Conservation (phyloP, 768 basidiomycete genomes). For the Boletus tylopilopsis region DNA sequence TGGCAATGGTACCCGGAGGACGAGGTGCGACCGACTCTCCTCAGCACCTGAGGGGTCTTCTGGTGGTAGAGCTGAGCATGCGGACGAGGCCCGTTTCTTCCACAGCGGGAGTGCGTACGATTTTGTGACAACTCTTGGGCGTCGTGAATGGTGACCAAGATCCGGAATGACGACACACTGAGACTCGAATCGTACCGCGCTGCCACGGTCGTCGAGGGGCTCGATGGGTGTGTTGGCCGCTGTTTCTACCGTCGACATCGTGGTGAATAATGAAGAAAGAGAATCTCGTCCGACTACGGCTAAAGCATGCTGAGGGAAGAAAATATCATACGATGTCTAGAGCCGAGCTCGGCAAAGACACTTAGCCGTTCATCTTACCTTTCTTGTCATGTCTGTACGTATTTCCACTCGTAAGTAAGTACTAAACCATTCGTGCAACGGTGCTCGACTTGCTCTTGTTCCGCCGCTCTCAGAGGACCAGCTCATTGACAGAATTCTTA, state of each 20-base stretch:
- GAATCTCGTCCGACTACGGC: conserved; percentile 4
- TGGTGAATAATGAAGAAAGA: neutral
- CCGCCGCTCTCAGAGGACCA: no score
- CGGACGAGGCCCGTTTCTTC: conserved; percentile 36
- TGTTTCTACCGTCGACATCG: conserved; percentile 13
- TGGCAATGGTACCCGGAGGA: conserved; percentile 60
- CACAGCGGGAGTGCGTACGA: conserved; percentile 70
- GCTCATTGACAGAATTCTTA: no score
- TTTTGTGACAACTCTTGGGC: conserved; percentile 55
- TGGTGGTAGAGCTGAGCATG: conserved; percentile 20
- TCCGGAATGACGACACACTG: conserved; percentile 78
- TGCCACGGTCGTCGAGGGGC: conserved; percentile 19
- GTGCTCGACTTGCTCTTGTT: no score
- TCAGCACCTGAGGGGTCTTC: conserved; percentile 19
- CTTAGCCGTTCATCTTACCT: conserved; percentile 8
- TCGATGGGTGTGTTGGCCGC: neutral
- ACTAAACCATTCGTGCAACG: no score
- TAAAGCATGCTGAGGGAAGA: neutral
- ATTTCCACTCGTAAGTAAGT: no score
- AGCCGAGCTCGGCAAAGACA: conserved; percentile 3
- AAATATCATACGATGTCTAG: conserved; percentile 20
- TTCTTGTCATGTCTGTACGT: conserved; percentile 4
- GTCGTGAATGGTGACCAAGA: conserved; percentile 34
- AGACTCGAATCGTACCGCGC: conserved; percentile 64
- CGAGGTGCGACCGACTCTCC: conserved; percentile 41